Evolutionary conservation across 2,329 filamentous ascomycete species (phyloP), one percentile per base, ranked within the genome.

Genomic region (Aspergillus sp.): DNA sequence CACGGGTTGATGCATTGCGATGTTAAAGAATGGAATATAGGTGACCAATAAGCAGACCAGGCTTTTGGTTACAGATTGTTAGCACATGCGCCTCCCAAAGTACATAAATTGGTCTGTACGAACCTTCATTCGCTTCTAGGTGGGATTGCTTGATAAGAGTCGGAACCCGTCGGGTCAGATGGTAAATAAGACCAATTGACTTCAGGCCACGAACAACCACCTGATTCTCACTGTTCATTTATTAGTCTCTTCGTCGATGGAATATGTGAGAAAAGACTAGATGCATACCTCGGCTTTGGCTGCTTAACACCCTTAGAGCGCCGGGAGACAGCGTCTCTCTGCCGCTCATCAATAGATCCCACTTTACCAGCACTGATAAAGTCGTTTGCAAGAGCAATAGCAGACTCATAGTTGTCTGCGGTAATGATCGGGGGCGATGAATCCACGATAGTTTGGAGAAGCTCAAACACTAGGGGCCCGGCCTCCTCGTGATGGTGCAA

Each of bases 11-110:
- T 88, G 67, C 90, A 96, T 68, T 98, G 93, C 5, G 82, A 82
- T 3, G 87, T 93, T 12, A 98, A 72, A 5, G 89, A 87, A 54
- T 89, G 82, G 67, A 98, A 93, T 27, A 98, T 90, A 2, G 91
- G 93, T 10, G 90, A 84, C 93, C 93, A 98, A 65, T 98, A 98
- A 7, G 93, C 89, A 40, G 89, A 90, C 93, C 93, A 98, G 10
- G 93, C 93, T 87, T 50, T 7, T 31, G 32, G 31, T 36, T 26
- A 19, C 7, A 34, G 28, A 4, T 39, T 6, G 34, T 57, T 42
- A 60, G 49, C 37, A 30, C 11, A 31, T 8, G 31, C 28, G 26
- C 32, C 19, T 28, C 27, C 32, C 6, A 13, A 9, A 12, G 3
- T 13, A 33, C 1, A 43, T 7, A 6, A 9, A 11, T 12, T 10